Evolutionary conservation across 1,139 yeast species (phyloP), one percentile per base, ranked within the genome.

Genomic region (Zygotorulaspora mrakii): DNA sequence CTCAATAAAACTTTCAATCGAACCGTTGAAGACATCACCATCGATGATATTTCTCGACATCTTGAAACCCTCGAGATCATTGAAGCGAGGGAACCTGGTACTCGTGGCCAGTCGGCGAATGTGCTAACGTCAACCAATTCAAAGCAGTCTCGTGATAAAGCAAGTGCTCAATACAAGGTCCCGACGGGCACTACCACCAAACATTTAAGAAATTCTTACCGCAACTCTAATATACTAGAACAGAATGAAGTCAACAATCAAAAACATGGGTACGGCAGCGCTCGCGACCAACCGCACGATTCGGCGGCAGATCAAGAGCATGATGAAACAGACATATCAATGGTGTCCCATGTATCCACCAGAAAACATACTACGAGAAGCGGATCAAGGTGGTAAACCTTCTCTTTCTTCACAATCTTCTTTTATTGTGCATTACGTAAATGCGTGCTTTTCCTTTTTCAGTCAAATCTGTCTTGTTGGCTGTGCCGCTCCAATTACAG

Each of bases 21-120:
- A 29, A 61, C 66, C 3, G 64, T 62, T 3, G 66, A 62, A 39
- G 66, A 62, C 44, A 61, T 62, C 31, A 60, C 66, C 5, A 59
- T 62, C 37, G 65, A 61, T 48, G 66, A 62, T 31, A 60, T 62
- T 5, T 62, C 66, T 1, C 53, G 64, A 37, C 65, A 62, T 35
- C 46, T 62, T 32, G 65, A 61, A 42, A 57, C 62, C 10, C 47
- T 62, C 18, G 66, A 62, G 14, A 49, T 61, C 11, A 50, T 53
- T 25, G 53, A 57, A 36, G 31, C 37, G n/a, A 49, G 46, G 14
- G 49, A 46, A 10, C 52, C 43, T 8, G 46, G 39, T 3, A 39
- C 42, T 3, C 35, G 13, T 4, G 9, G 16, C 13, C 14, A 12
- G 18, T 22, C 37, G 23, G 31, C 5, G 13, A 20, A 35, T 6